Evolutionary conservation across 306 rosid species (phyloP), one percentile per base, ranked within the genome.

Genomic region (Prunus dulcis): DNA sequence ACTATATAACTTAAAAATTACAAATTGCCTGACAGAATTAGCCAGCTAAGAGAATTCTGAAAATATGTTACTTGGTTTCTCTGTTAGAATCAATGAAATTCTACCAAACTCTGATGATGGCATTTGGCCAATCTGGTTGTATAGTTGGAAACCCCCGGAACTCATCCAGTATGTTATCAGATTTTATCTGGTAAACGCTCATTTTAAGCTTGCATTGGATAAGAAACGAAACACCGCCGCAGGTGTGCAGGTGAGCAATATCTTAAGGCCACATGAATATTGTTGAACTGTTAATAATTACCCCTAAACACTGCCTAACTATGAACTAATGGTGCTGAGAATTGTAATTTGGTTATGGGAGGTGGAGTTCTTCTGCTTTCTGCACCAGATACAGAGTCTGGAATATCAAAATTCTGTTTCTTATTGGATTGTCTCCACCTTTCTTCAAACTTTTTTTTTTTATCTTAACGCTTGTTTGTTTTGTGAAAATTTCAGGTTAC

Each of bases 401-500:
- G 7, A 64, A 19, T 51, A 1, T 57, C 47, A 14, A 30, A 46
- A 11, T 70, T 70, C 47, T 70, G 10, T 52, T 32, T 71, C 64
- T 6, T 0, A 55, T 1, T 19, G 50, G 64, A 53, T 7, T 53
- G 64, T 61, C 47, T 2, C 38, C 71, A 70, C 27, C 46, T 56
- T 77, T 30, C 6, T 67, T 30, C 51, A 49, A 38, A 23, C 43
- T 38, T 38, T 38, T 34, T 38, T 38, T 34, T 34, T 34, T 6
- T 52, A 32, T 28, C 43, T n/a, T 41, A 52, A 18, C 20, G 27
- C 23, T 67, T 13, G 65, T 19, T 73, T 77, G 53, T 69, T 34
- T 67, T 55, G 51, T 63, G 67, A 64, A 74, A 70, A 58, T 82
- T 84, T 83, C 91, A 90, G 97, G 87, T 72, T 69, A 87, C 90